phyloP scores from a whole-genome alignment of 345 rosid species.

The Aurinia saxatilis region DNA sequence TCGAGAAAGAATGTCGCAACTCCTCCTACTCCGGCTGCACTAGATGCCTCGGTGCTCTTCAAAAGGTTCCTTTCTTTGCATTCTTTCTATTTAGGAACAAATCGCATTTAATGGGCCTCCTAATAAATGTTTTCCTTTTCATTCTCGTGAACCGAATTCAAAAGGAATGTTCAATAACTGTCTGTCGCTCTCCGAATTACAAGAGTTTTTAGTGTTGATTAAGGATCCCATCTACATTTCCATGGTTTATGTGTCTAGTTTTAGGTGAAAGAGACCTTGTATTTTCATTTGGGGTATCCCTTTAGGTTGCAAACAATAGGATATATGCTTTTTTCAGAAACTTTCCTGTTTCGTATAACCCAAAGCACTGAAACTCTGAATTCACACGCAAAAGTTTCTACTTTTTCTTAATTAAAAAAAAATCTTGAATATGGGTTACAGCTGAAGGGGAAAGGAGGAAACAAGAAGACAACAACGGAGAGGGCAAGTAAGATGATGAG shows the following conservation, averaged over 20 bases:
- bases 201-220: not conserved
- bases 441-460: slow-evolving; percentile 66
- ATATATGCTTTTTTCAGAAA: slow-evolving; percentile 13
- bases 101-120: slow-evolving; percentile 24
- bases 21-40: slow-evolving; percentile 93
- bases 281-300: slow-evolving; percentile 17
- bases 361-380: slow-evolving; percentile 23
- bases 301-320: slow-evolving; percentile 33
- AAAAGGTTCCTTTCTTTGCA: slow-evolving; percentile 53
- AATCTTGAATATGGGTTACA: slow-evolving; percentile 36
- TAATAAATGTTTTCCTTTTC: slow-evolving; percentile 19
- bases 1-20: slow-evolving; percentile 84
- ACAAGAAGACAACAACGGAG: slow-evolving; percentile 40
- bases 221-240: not conserved
- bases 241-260: slow-evolving; percentile 6
- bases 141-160: slow-evolving; percentile 6
- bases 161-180: slow-evolving; percentile 19
- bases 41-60: slow-evolving; percentile 89
- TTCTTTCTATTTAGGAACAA: slow-evolving; percentile 4
- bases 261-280: slow-evolving; percentile 22
- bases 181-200: not conserved
- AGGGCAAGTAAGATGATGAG: slow-evolving; percentile 84
- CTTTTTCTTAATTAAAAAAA: too few relatives aligned
- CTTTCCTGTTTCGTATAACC: slow-evolving; percentile 26
- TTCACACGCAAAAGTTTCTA: slow-evolving; percentile 5